A percentile compares a stretch with the other conserved stretches of the same genome.
phyloP scores from a whole-genome alignment of 768 basidiomycete species.

The Russula griseocarnosa region DNA sequence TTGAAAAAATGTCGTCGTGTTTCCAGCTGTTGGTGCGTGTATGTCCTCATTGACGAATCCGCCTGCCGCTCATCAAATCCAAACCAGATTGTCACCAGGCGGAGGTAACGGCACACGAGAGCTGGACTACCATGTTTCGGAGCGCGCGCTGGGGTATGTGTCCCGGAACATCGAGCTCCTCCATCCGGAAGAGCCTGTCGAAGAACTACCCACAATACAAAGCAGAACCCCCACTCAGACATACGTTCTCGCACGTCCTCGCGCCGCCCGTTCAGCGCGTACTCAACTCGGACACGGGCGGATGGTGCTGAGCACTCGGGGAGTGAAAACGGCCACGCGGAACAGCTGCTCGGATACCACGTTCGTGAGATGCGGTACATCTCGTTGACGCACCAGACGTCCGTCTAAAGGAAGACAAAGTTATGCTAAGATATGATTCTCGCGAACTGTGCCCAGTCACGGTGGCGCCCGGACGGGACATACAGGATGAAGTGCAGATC shows the following conservation, averaged over 20 bases:
- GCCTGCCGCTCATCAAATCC: slow-evolving; percentile 48
- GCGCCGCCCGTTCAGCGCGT: neutral
- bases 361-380: slow-evolving; percentile 67
- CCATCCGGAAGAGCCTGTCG: slow-evolving; percentile 35
- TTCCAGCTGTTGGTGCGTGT: slow-evolving; percentile 26
- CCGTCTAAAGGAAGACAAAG: slow-evolving; percentile 64
- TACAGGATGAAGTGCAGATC: slow-evolving; percentile 54
- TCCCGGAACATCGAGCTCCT: slow-evolving; percentile 58
- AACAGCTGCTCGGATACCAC: slow-evolving; percentile 48
- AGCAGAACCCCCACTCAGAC: neutral
- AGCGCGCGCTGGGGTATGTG: slow-evolving; percentile 64
- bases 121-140: slow-evolving; percentile 68
- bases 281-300: neutral
- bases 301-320: neutral
- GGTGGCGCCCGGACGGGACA: slow-evolving; percentile 55
- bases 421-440: slow-evolving; percentile 72
- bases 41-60: neutral
- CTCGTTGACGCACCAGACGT: slow-evolving; percentile 53
- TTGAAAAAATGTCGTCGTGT: slow-evolving; percentile 32
- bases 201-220: neutral
- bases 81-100: slow-evolving; percentile 77
- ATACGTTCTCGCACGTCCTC: slow-evolving; percentile 17
- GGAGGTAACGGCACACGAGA: slow-evolving; percentile 41
- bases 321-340: neutral
- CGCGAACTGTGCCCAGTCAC: slow-evolving; percentile 59